These are phyloP conservation scores for Lactarius vividus DNA, from an alignment of 768 basidiomycete genomes.

Conservation along the genomic window DNA sequence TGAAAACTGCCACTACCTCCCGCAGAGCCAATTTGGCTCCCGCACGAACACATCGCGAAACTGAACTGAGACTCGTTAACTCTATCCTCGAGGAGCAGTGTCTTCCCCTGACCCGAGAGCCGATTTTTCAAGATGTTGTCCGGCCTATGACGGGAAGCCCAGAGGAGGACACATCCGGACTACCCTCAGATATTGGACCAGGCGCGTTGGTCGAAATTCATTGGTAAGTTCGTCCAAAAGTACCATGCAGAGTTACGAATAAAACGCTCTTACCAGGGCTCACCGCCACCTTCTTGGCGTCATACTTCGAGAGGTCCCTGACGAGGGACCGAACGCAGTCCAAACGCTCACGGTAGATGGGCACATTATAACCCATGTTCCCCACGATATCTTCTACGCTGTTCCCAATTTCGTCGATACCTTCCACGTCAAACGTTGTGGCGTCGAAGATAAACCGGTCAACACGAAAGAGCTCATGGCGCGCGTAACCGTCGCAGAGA, in stretches of 20 bases:
- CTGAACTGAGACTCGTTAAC: conserved; percentile 16
- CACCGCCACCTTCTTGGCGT: background rate
- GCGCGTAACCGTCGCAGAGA: conserved; percentile 60
- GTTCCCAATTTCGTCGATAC: conserved; percentile 54
- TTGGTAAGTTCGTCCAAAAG: conserved; percentile 27
- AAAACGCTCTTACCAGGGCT: background rate
- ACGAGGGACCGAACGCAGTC: conserved; percentile 17
- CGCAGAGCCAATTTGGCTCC: background rate
- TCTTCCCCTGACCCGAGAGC: conserved; percentile 1
- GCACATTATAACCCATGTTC: conserved; percentile 6
- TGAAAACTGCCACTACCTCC: background rate
- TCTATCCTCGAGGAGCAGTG: conserved; percentile 13
- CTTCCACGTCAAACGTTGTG: conserved; percentile 51
- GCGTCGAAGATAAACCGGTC: conserved; percentile 33
- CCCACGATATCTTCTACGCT: conserved; percentile 55
- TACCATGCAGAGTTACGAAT: background rate
- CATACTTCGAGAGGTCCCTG: conserved; percentile 6
- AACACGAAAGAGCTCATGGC: conserved; percentile 48
- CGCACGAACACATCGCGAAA: conserved; percentile 10
- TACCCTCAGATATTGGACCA: conserved; percentile 13
- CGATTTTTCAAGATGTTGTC: background rate
- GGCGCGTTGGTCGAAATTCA: conserved; percentile 37
- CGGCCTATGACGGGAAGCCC: background rate
- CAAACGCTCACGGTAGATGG: conserved; percentile 16
- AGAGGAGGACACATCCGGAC: background rate